Base-by-base conservation (phyloP, 768 basidiomycete genomes). In the Coprinopsis marcescibilis region DNA sequence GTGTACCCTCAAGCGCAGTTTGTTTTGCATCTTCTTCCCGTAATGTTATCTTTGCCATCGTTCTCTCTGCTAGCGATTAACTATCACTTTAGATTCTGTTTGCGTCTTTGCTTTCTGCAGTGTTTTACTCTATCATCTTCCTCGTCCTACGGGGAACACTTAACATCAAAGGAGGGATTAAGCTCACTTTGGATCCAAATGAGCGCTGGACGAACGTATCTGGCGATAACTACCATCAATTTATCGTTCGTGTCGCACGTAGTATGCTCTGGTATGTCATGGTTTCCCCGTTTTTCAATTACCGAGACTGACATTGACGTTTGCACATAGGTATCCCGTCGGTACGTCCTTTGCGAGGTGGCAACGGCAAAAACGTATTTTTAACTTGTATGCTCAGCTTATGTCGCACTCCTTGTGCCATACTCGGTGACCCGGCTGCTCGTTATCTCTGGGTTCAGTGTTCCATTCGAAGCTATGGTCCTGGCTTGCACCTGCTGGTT, bases 231-330 rank as follows among this genome's bases (percentile, higher is more conserved):
- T 85, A 86, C 56, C 73, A 77, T 48, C 71, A 67, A 20, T 84
- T 86, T 57, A 69, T 87, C 21, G 68, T 68, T 24, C 69, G 72
- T n/a, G 71, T 89, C 43, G 75, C 81, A 21, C 69, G 75, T 50
- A 80, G 75, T 47, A 83, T 87, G 81, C 66, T 86, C 36, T 88
- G 83, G 86, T 86, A 53, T 24, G 29, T 21, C 41, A 26, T n/a
- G n/a, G n/a, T n/a, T n/a, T n/a, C n/a, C n/a, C n/a, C n/a, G n/a
- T n/a, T n/a, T n/a, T 33, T 21, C 21, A 33, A 26, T 24, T 19
- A 32, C n/a, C 13, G 27, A 51, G 38, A 24, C 24, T 38, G 46
- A 48, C 49, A 48, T 13, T 58, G 30, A 45, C 30, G 11, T n/a
- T n/a, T n/a, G n/a, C n/a, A n/a, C n/a, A n/a, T 53, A 83, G 80